phyloP scores from a whole-genome alignment of 257 asterid species.

The Gentiana straminea region DNA sequence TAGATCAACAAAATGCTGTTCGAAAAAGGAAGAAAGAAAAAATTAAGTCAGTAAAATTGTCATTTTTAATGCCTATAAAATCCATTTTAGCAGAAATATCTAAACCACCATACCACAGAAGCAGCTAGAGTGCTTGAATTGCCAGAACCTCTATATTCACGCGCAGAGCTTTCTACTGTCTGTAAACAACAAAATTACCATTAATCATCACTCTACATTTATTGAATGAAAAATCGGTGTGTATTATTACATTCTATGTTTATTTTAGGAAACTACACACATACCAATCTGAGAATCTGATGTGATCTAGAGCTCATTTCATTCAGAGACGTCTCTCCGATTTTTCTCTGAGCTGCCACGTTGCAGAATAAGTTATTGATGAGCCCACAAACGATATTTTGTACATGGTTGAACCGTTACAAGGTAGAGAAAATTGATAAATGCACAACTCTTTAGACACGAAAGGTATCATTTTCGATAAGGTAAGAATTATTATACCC shows the following conservation, averaged over 20 bases:
- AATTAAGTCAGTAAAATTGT: slow-evolving; percentile 1
- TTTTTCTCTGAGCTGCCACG: slow-evolving; percentile 75
- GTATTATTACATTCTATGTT: background rate
- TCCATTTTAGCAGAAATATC: background rate
- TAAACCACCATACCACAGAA: slow-evolving; percentile 52
- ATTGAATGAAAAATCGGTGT: background rate
- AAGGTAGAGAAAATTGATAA: background rate
- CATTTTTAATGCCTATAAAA: background rate
- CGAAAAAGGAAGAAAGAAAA: slow-evolving; percentile 3
- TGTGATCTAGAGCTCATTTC: slow-evolving; percentile 95
- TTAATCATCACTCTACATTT: background rate
- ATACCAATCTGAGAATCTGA: slow-evolving; percentile 79
- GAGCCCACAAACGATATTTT: background rate
- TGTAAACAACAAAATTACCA: slow-evolving; percentile 16
- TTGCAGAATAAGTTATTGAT: slow-evolving; percentile 2
- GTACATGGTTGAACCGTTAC: background rate
- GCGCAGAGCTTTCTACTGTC: slow-evolving; percentile 76
- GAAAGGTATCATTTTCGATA: too few species aligned
- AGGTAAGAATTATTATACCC: slow-evolving; percentile 31
- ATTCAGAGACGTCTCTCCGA: slow-evolving; percentile 80
- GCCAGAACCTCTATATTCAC: slow-evolving; percentile 27
- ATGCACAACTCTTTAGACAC: too few species aligned
- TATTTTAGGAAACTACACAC: slow-evolving; percentile 6
- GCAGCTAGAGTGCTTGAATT: slow-evolving; percentile 63
- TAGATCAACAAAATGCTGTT: slow-evolving; percentile 78